These are phyloP conservation scores for Exophiala oligosperma DNA, from an alignment of 2,329 filamentous ascomycete genomes.

Conservation along the genomic window DNA sequence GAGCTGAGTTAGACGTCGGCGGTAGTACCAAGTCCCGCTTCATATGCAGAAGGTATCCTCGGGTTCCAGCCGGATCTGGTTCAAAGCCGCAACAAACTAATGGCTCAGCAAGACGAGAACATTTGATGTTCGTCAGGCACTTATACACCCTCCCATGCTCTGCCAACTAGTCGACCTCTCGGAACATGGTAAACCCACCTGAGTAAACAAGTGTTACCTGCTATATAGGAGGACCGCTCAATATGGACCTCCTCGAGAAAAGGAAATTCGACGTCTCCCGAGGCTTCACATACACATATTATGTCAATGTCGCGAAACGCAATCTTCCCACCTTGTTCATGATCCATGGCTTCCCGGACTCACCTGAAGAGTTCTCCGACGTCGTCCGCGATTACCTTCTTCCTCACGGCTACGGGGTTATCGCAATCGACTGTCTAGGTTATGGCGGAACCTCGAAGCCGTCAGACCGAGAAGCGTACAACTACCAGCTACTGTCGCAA, in stretches of 20 bases:
- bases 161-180: too few species aligned
- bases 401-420: slow-evolving; percentile 40
- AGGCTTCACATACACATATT: slow-evolving; percentile 43
- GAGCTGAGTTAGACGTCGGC: too few species aligned
- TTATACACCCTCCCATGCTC: too few species aligned
- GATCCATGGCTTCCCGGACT: slow-evolving; percentile 53
- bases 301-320: slow-evolving; percentile 31
- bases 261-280: slow-evolving; percentile 16
- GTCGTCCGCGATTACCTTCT: slow-evolving; percentile 43
- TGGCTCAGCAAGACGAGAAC: too few species aligned
- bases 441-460: slow-evolving; percentile 45
- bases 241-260: slow-evolving; percentile 15
- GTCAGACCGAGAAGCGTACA: slow-evolving; percentile 38
- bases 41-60: too few species aligned
- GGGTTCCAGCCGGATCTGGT: too few species aligned
- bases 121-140: too few species aligned
- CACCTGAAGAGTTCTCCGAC: slow-evolving; percentile 44
- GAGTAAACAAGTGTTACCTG: not conserved
- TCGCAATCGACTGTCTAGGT: slow-evolving; percentile 43
- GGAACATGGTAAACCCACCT: not conserved
- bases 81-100: too few species aligned
- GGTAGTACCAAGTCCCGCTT: too few species aligned
- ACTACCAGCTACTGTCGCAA: slow-evolving; percentile 35
- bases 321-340: slow-evolving; percentile 39
- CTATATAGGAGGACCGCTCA: not conserved